Percentiles rank a stretch among this genome's conserved stretches.
These are phyloP conservation scores for Nicotiana tomentosiformis DNA, from an alignment of 257 asterid species.

Conservation along the genomic window DNA sequence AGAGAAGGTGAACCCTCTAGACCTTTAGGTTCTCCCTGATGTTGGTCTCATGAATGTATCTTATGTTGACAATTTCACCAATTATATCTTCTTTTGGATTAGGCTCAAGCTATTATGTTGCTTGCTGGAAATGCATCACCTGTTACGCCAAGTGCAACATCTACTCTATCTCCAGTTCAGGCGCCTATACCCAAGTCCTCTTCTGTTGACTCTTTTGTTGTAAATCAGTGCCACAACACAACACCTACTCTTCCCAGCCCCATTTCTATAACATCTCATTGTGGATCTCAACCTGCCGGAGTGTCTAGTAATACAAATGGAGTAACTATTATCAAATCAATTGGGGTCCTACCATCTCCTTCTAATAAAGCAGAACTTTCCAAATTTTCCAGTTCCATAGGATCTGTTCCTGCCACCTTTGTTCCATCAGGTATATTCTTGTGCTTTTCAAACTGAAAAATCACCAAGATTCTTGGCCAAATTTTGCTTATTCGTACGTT, in stretches of 20 bases:
- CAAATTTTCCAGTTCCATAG: slow-evolving; percentile 23
- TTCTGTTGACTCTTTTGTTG: slow-evolving; percentile 30
- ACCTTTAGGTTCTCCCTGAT: not conserved
- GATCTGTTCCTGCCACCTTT: slow-evolving; percentile 33
- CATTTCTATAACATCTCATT: slow-evolving; percentile 25
- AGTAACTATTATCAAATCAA: slow-evolving; percentile 23
- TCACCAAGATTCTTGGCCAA: not conserved
- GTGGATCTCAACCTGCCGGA: slow-evolving; percentile 28
- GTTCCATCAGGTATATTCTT: slow-evolving; percentile 43
- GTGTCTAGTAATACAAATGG: slow-evolving; percentile 21
- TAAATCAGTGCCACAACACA: slow-evolving; percentile 29
- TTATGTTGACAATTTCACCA: not conserved
- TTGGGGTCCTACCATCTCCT: slow-evolving; percentile 25
- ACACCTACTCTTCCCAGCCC: slow-evolving; percentile 34
- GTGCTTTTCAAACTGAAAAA: not conserved
- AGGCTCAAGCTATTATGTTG: slow-evolving; percentile 95
- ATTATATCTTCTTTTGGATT: slow-evolving; percentile 9
- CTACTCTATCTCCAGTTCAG: slow-evolving; percentile 39
- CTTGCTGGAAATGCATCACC: slow-evolving; percentile 80
- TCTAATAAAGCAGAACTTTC: slow-evolving; percentile 34
- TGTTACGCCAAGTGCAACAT: slow-evolving; percentile 23
- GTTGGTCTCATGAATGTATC: not conserved
- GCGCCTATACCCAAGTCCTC: slow-evolving; percentile 35
- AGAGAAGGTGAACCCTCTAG: slow-evolving; percentile 55
- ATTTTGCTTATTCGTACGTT: not conserved